phyloP scores from a whole-genome alignment of 2,329 filamentous ascomycete genomes.

The Aspergillus ochraceus region DNA sequence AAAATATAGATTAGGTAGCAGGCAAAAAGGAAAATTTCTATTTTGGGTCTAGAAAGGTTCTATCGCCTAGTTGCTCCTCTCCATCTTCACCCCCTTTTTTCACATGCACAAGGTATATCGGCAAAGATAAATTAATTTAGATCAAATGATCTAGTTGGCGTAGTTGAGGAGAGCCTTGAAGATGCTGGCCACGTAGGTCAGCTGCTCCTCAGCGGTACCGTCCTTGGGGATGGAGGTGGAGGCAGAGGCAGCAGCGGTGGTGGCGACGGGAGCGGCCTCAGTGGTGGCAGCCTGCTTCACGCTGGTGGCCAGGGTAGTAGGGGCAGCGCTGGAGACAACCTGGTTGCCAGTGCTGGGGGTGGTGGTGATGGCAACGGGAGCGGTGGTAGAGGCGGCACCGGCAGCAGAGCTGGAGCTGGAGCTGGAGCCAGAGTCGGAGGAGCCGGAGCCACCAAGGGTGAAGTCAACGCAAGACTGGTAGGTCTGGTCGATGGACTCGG shows the following conservation, averaged over 20 bases:
- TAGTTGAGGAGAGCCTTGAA: conserved; percentile 19
- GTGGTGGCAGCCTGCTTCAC: neutral
- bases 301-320: conserved; percentile 12
- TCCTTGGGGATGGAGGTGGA: conserved; percentile 16
- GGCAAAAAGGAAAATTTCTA: neutral
- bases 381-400: conserved; percentile 4
- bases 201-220: conserved; percentile 20
- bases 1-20: neutral
- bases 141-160: conserved; percentile 3
- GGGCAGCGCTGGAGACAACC: conserved; percentile 10
- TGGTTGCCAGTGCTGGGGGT: conserved; percentile 12
- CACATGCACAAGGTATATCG: too few species aligned
- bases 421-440: conserved; percentile 13
- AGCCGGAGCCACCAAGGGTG: conserved; percentile 25
- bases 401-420: conserved; percentile 6
- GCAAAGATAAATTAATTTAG: neutral
- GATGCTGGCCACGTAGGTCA: conserved; percentile 16
- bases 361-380: conserved; percentile 16
- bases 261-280: conserved; percentile 2
- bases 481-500: conserved; percentile 35
- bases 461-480: conserved; percentile 39
- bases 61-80: neutral
- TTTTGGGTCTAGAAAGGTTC: neutral
- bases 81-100: too few species aligned
- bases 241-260: neutral